Base-by-base conservation (phyloP, 805 yeast species). In the Pichia ethanolica region DNA sequence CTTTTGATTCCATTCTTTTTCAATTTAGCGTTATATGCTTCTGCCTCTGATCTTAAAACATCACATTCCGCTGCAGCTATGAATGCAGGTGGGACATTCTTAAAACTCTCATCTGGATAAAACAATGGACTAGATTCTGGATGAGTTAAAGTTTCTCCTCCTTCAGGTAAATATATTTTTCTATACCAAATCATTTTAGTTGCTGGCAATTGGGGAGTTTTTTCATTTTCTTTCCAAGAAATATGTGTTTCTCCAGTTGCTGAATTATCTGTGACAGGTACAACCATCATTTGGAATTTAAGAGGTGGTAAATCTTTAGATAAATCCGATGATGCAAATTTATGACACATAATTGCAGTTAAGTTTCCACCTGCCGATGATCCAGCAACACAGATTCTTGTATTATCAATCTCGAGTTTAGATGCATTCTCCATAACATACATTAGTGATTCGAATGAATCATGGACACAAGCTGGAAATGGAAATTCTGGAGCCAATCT, bases 401-500 rank as follows among this genome's bases (percentile, higher is more conserved):
- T 55, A 42, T 58, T 55, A 48, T 71, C 64, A 27, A 67, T 60
- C 1, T 57, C 59, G 33, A 68, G 51, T 12, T 52, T 53, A 35
- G 56, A 60, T 11, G 60, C 54, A 5, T 60, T 60, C 12, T 57
- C 56, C 56, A 58, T 54, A 28, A 60, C 59, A 59, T 66, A 70
- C 20, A 68, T 13, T 13, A 65, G 53, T 4, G 76, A 59, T 48
- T 66, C 70, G 51, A 62, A 71, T n/a, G 72, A 56, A 60, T 75
- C 79, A 9, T 74, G 69, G 3, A 72, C 68, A 41, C 73, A 66
- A 9, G 78, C 75, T 4, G 81, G 81, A 57, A 63, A 76, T 26
- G 74, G 74, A 55, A 62, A 53, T 56, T 75, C 78, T 3, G 81
- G 81, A 0, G 79, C 79, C 48, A 74, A 59, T 39, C 80, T 53